A percentile compares a stretch with the other conserved stretches of the same genome.
Evolutionary conservation across 2,329 filamentous ascomycete genomes (phyloP).

Genomic region (Fusarium camptoceras): DNA sequence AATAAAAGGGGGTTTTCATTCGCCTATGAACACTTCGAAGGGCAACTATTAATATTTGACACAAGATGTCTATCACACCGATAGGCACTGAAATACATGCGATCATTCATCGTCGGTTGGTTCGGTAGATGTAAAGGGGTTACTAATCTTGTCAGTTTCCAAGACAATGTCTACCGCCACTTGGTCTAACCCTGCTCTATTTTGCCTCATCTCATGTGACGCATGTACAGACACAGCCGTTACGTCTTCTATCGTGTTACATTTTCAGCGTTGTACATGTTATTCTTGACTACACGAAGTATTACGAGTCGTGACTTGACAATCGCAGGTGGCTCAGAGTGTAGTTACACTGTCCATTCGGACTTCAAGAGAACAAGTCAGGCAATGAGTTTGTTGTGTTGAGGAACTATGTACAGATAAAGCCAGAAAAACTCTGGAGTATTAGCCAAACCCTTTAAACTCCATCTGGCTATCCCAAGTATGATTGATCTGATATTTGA

Average conservation of each 20-base stretch:
- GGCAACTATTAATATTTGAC: not conserved
- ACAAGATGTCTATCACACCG: not conserved
- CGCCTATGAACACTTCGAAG: conserved; percentile 2
- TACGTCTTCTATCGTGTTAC: not conserved
- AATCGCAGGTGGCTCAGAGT: too few species aligned
- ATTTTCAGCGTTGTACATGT: not conserved
- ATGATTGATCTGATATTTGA: conserved; percentile 1
- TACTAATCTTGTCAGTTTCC: not conserved
- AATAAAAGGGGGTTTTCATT: conserved; percentile 1
- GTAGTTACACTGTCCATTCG: not conserved
- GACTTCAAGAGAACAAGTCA: not conserved
- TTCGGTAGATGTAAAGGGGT: not conserved
- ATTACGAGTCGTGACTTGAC: not conserved
- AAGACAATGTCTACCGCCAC: not conserved
- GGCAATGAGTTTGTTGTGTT: conserved; percentile 35
- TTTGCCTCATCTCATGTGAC: not conserved
- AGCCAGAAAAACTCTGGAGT: conserved; percentile 15
- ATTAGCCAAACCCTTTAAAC: conserved; percentile 25
- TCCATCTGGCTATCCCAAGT: conserved; percentile 9
- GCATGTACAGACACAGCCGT: not conserved
- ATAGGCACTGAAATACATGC: not conserved
- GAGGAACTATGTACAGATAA: conserved; percentile 40
- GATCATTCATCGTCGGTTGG: not conserved
- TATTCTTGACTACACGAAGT: not conserved
- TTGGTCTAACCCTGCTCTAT: not conserved